Conservation (phyloP, 1,284 basidiomycete species). For the Cutaneotrichosporon sp. region DNA sequence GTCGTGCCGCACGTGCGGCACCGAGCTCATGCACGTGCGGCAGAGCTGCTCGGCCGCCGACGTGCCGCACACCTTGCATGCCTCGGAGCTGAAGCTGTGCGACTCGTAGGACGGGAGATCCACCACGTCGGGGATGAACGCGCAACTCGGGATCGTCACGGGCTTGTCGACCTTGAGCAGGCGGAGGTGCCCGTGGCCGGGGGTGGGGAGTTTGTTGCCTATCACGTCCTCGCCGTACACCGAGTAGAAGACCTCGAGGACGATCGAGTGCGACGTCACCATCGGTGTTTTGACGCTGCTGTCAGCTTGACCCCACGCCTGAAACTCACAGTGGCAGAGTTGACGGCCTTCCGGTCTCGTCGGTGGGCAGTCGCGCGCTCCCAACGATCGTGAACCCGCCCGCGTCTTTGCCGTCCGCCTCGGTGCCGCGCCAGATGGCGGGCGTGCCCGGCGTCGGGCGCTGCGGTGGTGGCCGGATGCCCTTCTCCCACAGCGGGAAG, state of each 20-base stretch:
- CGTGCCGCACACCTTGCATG: constrained; percentile 28
- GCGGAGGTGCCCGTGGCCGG: constrained; percentile 15
- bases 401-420: constrained; percentile 20
- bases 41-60: constrained; percentile 24
- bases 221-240: constrained; percentile 36
- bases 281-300: constrained; percentile 43
- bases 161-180: constrained; percentile 16
- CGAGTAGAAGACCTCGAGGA: constrained; percentile 43
- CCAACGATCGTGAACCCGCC: constrained; percentile 18
- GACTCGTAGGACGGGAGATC: constrained; percentile 26
- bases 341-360: constrained; percentile 39
- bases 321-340: constrained; percentile 30
- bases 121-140: constrained; percentile 25
- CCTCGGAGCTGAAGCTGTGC: constrained; percentile 15
- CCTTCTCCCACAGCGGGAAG: constrained; percentile 27
- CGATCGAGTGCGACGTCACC: constrained; percentile 36
- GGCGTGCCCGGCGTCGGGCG: constrained; percentile 21
- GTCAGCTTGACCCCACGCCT: not conserved
- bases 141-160: constrained; percentile 18
- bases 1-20: constrained; percentile 38
- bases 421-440: constrained; percentile 37
- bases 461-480: constrained; percentile 20
- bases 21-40: constrained; percentile 23
- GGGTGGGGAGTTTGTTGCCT: constrained; percentile 14
- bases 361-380: constrained; percentile 38